A percentile compares a stretch with the other conserved stretches of the same genome.
These are phyloP conservation scores for Metschnikowia gelsemii DNA, from an alignment of 805 yeast species.

Conservation along the genomic window DNA sequence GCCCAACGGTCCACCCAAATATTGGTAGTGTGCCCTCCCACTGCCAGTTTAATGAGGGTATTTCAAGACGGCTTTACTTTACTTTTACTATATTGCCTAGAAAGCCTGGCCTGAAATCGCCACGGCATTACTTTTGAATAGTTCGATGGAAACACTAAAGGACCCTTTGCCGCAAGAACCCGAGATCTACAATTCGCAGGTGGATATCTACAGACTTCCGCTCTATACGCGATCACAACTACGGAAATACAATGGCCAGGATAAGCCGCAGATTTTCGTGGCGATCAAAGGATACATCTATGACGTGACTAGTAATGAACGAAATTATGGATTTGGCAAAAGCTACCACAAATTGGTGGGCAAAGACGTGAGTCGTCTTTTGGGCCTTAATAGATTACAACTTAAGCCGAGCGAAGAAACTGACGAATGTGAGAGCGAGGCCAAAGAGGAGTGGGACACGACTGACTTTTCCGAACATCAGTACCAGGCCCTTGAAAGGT, in stretches of 20 bases:
- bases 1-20: not conserved
- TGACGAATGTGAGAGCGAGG: slow-evolving; percentile 21
- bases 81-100: not conserved
- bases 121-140: not conserved
- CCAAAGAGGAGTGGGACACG: slow-evolving; percentile 42
- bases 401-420: slow-evolving; percentile 28
- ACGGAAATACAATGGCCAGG: slow-evolving; percentile 32
- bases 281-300: slow-evolving; percentile 76
- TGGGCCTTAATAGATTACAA: slow-evolving; percentile 58
- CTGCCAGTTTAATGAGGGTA: not conserved
- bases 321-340: slow-evolving; percentile 74
- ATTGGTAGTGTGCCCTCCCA: not conserved
- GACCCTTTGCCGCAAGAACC: slow-evolving; percentile 22
- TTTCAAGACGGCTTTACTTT: not conserved
- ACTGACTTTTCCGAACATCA: slow-evolving; percentile 59
- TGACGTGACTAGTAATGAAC: slow-evolving; percentile 67
- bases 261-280: slow-evolving; percentile 51
- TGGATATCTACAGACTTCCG: slow-evolving; percentile 34
- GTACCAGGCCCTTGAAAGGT: slow-evolving; percentile 61
- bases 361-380: slow-evolving; percentile 71
- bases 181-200: slow-evolving; percentile 29
- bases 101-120: not conserved
- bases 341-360: slow-evolving; percentile 74
- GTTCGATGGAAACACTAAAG: slow-evolving; percentile 5
- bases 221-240: slow-evolving; percentile 35